Evolutionary conservation across 306 rosid genomes (phyloP).

Genomic region (Cucurbita moschata): DNA sequence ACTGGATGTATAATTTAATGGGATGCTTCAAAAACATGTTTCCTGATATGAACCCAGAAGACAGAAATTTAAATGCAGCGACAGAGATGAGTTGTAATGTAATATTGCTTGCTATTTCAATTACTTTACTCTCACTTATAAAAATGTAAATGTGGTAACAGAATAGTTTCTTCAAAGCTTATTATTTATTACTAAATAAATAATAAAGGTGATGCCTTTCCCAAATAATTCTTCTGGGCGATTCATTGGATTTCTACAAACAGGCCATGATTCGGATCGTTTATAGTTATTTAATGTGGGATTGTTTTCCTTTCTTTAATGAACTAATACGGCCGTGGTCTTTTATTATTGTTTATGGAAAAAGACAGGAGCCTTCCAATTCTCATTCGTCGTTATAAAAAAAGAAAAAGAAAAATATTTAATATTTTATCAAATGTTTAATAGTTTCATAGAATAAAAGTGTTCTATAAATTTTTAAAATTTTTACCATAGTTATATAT

Average conservation of each 20-base stretch:
- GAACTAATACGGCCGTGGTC: background rate
- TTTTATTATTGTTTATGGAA: background rate
- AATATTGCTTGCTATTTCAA: background rate
- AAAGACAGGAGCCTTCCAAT: background rate
- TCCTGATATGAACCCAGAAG: conserved; percentile 1
- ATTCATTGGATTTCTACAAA: background rate
- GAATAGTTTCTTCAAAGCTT: background rate
- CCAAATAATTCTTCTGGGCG: background rate
- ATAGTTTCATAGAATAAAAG: too few species aligned
- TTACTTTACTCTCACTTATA: background rate
- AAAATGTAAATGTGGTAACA: background rate
- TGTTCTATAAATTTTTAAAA: too few species aligned
- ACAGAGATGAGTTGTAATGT: conserved; percentile 1
- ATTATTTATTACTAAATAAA: background rate
- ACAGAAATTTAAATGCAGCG: background rate
- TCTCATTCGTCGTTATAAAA: background rate
- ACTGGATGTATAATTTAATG: background rate
- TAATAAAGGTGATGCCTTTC: background rate
- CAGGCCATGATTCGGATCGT: background rate
- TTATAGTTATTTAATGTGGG: background rate
- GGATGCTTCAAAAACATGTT: background rate
- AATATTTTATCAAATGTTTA: too few species aligned
- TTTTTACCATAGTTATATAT: too few species aligned
- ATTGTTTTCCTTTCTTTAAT: background rate
- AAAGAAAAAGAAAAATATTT: background rate